phyloP scores from a whole-genome alignment of 2,329 filamentous ascomycete genomes.

The Ceratocystis cubensis region DNA sequence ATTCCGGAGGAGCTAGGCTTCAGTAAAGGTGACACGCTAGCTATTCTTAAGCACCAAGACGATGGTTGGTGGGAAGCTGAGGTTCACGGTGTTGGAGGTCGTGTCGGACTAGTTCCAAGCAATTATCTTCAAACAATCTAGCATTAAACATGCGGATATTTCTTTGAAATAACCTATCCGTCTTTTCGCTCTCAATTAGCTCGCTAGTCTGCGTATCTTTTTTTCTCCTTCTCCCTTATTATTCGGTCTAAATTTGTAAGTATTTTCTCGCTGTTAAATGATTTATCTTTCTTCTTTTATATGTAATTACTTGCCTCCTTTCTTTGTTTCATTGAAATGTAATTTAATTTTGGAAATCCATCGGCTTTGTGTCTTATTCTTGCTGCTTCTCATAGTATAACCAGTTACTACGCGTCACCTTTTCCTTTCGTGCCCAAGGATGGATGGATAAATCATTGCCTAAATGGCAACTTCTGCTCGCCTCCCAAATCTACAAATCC shows the following conservation, averaged over 20 bases:
- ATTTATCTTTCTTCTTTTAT: too few relatives aligned
- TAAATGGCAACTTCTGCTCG: neutral
- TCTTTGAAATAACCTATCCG: neutral
- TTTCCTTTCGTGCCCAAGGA: too few relatives aligned
- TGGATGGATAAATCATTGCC: neutral
- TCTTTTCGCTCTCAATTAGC: neutral
- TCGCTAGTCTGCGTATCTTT: neutral
- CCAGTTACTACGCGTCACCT: too few relatives aligned
- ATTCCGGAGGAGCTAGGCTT: conserved; percentile 94
- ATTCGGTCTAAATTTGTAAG: neutral
- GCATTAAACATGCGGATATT: neutral
- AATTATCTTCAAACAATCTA: conserved; percentile 47
- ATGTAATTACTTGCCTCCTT: too few relatives aligned
- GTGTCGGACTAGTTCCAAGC: conserved; percentile 51
- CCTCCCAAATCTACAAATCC: neutral
- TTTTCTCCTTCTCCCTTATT: neutral
- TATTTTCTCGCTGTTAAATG: too few relatives aligned
- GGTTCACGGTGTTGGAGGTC: conserved; percentile 55
- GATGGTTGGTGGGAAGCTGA: conserved; percentile 99
- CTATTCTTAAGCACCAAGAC: conserved; percentile 81
- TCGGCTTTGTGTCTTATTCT: too few relatives aligned
- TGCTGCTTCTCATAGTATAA: too few relatives aligned
- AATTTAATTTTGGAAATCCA: too few relatives aligned
- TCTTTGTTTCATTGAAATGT: too few relatives aligned
- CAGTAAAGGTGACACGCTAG: conserved; percentile 79